Base-by-base conservation (phyloP, 1,284 basidiomycete species). In the Ceratobasidium theobromae region DNA sequence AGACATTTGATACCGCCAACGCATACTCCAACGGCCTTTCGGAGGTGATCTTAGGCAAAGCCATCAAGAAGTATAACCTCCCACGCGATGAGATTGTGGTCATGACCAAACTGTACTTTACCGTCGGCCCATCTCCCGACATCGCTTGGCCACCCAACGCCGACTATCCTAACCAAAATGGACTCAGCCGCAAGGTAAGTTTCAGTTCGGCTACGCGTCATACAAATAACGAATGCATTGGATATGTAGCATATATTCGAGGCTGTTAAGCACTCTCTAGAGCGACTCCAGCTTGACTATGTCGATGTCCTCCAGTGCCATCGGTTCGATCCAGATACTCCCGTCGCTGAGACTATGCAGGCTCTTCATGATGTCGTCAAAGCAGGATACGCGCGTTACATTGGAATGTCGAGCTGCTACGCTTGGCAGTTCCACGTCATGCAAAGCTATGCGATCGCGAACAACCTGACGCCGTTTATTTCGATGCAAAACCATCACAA, bases 1-100 rank as follows among this genome's bases (percentile, higher is more conserved):
- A 68, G 30, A 82, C 81, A 0, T 83, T 82, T 66, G 82, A 84
- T 70, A 83, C 82, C 0, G 82, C 82, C 33, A 77, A 82, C 69
- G 74, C 72, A 3, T 65, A 68, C 27, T 49, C 54, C 23, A 65
- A 54, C 53, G 79, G 79, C 33, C 72, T 76, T 40, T 76, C 73
- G 21, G 79, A 82, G 71, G 71, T 76, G 21, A 76, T 79, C 69
- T 73, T 81, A 67, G 80, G 80, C 25, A 76, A 79, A 68, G 80
- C 79, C 9, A 75, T 82, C 66, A 77, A 77, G 57, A 70, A 77
- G 58, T 74, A 77, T 70, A 71, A 77, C 40, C 75, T 80, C 57
- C 77, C 77, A 4, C 75, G 80, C 35, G 76, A 77, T 18, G 75
- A 77, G 58, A 72, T 78, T n/a, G 77, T 79, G 33, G 76, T 79